These are phyloP conservation scores for Chimonanthus praecox DNA, from an alignment of 164 flowering plant genomes.

Conservation along the genomic window DNA sequence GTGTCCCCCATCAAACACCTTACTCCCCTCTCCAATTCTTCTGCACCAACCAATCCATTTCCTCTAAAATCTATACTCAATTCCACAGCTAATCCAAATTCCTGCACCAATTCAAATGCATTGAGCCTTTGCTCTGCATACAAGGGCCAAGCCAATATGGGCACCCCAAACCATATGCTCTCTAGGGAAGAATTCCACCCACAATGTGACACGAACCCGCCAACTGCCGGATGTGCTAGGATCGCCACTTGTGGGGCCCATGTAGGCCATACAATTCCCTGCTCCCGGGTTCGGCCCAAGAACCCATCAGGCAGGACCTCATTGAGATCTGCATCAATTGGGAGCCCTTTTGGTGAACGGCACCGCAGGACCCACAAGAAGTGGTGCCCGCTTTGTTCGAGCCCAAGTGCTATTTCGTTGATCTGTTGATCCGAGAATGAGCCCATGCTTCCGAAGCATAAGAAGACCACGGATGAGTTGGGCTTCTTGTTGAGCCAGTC, in stretches of 20 bases:
- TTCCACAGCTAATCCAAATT: constrained; percentile 24
- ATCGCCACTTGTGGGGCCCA: constrained; percentile 15
- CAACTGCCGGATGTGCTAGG: constrained; percentile 9
- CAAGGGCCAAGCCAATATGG: constrained; percentile 46
- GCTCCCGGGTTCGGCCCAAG: constrained; percentile 7
- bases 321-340: not conserved
- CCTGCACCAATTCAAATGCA: constrained; percentile 36
- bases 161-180: constrained; percentile 19
- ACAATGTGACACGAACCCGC: constrained; percentile 15
- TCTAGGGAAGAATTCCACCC: constrained; percentile 18
- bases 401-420: constrained; percentile 16
- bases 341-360: not conserved
- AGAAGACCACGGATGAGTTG: constrained; percentile 5
- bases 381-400: constrained; percentile 4
- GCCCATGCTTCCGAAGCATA: constrained; percentile 16
- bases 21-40: constrained; percentile 27
- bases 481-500: constrained; percentile 12
- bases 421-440: constrained; percentile 12
- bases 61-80: constrained; percentile 18
- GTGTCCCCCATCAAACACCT: constrained; percentile 14
- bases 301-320: constrained; percentile 15
- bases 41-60: constrained; percentile 21
- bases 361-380: constrained; percentile 6
- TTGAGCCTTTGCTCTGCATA: constrained; percentile 45
- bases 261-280: constrained; percentile 10